Percentiles rank a stretch among this genome's conserved stretches.
phyloP scores from a whole-genome alignment of 306 rosid genomes.

The Cicer judaicum region DNA sequence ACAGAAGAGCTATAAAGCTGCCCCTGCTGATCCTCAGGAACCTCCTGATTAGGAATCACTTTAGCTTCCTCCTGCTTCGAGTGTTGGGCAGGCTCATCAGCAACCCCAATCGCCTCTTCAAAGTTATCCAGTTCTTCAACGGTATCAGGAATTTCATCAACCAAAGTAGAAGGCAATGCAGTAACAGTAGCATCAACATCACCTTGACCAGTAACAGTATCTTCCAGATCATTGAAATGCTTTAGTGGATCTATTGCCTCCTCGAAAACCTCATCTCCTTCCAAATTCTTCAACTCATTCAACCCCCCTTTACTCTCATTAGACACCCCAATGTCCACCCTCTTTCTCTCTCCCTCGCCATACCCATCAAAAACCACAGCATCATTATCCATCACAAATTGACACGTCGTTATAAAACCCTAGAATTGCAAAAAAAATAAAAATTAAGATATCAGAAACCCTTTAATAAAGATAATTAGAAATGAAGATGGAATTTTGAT shows the following conservation, averaged over 20 bases:
- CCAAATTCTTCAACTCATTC: slow-evolving; percentile 53
- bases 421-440: slow-evolving; percentile 49
- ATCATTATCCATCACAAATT: slow-evolving; percentile 62
- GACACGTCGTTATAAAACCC: slow-evolving; percentile 52
- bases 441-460: slow-evolving; percentile 34
- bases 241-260: slow-evolving; percentile 57
- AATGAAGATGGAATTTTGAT: too few relatives aligned
- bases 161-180: slow-evolving; percentile 38
- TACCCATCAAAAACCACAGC: slow-evolving; percentile 50
- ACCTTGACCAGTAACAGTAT: slow-evolving; percentile 32
- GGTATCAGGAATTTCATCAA: slow-evolving; percentile 45
- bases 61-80: background rate
- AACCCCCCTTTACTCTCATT: slow-evolving; percentile 48
- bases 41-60: slow-evolving; percentile 35
- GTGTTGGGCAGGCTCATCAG: background rate
- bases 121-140: slow-evolving; percentile 47
- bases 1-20: slow-evolving; percentile 8
- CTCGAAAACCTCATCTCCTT: slow-evolving; percentile 62
- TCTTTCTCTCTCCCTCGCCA: slow-evolving; percentile 51
- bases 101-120: slow-evolving; percentile 57
- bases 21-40: slow-evolving; percentile 11
- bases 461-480: background rate
- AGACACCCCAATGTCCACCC: slow-evolving; percentile 48
- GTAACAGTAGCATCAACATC: slow-evolving; percentile 5
- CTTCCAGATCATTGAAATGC: slow-evolving; percentile 45